Evolutionary conservation across 2,329 filamentous ascomycete species (phyloP).

Genomic region (Thermothelomyces thermophilus): DNA sequence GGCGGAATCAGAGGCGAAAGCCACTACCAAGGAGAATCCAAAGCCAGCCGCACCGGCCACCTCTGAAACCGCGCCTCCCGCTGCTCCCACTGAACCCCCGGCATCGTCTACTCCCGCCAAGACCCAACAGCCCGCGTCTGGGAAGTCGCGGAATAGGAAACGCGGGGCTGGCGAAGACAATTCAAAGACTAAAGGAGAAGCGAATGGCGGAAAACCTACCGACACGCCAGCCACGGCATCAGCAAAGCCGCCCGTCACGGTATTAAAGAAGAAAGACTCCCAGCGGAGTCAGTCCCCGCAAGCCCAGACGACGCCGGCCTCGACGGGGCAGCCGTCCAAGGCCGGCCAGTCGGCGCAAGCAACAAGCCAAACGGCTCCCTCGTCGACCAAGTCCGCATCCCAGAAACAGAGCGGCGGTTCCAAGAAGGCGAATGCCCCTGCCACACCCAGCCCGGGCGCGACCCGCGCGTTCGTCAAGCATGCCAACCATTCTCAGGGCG

Average conservation of each 20-base stretch:
- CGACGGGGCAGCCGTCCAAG: slow-evolving; percentile 26
- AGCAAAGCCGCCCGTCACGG: slow-evolving; percentile 29
- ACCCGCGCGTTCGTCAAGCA: slow-evolving; percentile 73
- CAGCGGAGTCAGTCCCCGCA: slow-evolving; percentile 12
- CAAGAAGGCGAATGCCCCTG: slow-evolving; percentile 22
- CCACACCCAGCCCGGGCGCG: slow-evolving; percentile 38
- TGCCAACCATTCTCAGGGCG: slow-evolving; percentile 82
- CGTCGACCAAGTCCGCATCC: slow-evolving; percentile 25
- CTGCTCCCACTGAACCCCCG: slow-evolving; percentile 9
- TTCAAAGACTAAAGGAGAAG: slow-evolving; percentile 26
- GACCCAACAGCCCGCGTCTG: slow-evolving; percentile 15
- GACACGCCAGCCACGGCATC: slow-evolving; percentile 25
- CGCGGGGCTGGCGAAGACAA: slow-evolving; percentile 20
- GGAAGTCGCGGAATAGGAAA: slow-evolving; percentile 20
- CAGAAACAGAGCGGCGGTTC: slow-evolving; percentile 15
- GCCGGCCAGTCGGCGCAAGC: slow-evolving; percentile 17
- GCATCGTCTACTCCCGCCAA: slow-evolving; percentile 10
- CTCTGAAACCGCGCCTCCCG: slow-evolving; percentile 4
- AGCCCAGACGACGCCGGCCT: slow-evolving; percentile 12
- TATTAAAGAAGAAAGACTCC: slow-evolving; percentile 35
- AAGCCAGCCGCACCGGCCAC: slow-evolving; percentile 17
- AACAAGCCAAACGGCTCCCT: slow-evolving; percentile 24
- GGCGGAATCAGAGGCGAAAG: slow-evolving; percentile 43
- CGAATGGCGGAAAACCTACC: slow-evolving; percentile 23
- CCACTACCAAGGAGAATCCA: slow-evolving; percentile 29